Conservation (phyloP, 2,329 filamentous ascomycete species). For the Sarocladiaceae sp. region DNA sequence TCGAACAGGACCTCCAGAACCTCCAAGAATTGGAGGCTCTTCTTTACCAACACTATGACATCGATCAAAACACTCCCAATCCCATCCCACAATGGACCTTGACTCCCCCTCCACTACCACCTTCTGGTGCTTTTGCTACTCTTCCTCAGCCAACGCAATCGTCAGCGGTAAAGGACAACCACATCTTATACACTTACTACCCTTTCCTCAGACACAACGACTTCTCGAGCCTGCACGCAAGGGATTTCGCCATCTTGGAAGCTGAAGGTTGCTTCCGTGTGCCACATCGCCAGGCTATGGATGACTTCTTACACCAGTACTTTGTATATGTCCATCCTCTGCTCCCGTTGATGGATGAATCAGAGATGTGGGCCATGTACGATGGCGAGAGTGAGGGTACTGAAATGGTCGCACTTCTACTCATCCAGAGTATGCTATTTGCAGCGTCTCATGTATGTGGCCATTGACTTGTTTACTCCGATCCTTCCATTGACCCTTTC, state of each 20-base stretch:
- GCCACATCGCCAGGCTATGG: conserved; percentile 33
- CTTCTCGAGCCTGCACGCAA: background rate
- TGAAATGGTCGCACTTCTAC: background rate
- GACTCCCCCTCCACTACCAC: background rate
- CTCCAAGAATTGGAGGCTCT: background rate
- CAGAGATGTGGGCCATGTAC: conserved; percentile 18
- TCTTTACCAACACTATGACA: background rate
- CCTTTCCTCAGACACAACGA: conserved; percentile 1
- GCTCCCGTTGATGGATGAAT: conserved; percentile 38
- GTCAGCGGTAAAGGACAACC: background rate
- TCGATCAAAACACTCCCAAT: background rate
- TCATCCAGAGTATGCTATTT: conserved; percentile 2
- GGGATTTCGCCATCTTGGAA: background rate
- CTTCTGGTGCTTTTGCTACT: background rate
- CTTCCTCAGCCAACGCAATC: background rate
- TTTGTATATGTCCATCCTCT: conserved; percentile 41
- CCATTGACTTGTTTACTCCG: background rate
- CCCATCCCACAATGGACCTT: background rate
- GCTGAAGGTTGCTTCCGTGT: conserved; percentile 38
- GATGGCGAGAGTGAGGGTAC: background rate
- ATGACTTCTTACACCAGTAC: conserved; percentile 44
- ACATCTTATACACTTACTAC: background rate
- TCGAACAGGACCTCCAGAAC: background rate
- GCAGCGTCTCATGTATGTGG: background rate
- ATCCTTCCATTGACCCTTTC: background rate